A percentile compares a stretch with the other conserved stretches of the same genome.
Evolutionary conservation across 1,139 yeast genomes (phyloP).

Genomic region (Pneumocystis oryctolagi): DNA sequence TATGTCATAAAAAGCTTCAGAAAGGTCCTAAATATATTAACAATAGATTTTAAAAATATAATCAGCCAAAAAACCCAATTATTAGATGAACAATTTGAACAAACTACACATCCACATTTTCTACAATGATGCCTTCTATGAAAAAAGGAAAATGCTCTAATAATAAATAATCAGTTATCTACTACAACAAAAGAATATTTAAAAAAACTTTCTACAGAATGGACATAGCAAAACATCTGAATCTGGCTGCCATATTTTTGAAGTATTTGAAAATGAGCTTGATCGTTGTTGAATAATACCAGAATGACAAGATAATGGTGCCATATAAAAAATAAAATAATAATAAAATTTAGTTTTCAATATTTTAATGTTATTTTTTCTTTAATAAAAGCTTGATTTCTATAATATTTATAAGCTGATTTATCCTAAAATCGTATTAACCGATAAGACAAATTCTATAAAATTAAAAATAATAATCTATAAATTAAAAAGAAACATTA

Average conservation of each 20-base stretch:
- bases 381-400: background rate
- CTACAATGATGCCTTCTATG: conserved; percentile 82
- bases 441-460: background rate
- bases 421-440: background rate
- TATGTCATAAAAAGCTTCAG: conserved; percentile 3
- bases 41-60: conserved; percentile 23
- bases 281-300: background rate
- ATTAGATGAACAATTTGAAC: conserved; percentile 48
- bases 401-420: background rate
- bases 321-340: background rate
- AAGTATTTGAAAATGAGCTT: background rate
- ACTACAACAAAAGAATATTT: conserved; percentile 43
- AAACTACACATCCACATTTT: conserved; percentile 64
- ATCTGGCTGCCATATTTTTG: background rate
- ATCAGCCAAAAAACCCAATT: conserved; percentile 24
- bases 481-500: background rate
- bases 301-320: background rate
- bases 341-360: background rate
- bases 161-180: conserved; percentile 20
- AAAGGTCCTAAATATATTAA: background rate
- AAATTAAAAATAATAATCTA: background rate
- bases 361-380: background rate
- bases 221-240: conserved; percentile 39
- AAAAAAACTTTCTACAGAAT: conserved; percentile 63
- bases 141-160: conserved; percentile 42